Percentiles rank a stretch among this genome's conserved stretches.
Evolutionary conservation across 176 grass and related monocot species (phyloP).

Genomic region (Secale cereale): DNA sequence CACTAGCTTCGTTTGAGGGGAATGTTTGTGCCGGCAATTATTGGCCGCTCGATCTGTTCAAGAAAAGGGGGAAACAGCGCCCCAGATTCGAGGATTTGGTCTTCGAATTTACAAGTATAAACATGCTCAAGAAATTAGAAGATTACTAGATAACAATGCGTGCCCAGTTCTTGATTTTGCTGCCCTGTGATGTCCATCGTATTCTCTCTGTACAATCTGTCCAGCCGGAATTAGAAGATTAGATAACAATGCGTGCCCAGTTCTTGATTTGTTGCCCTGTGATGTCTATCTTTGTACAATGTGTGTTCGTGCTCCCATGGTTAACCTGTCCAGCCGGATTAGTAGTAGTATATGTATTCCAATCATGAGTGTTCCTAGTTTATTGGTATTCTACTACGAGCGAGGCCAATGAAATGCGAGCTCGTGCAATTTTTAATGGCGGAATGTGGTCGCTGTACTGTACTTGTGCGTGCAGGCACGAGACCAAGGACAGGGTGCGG

Average conservation of each 20-base stretch:
- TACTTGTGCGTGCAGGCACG: conserved; percentile 49
- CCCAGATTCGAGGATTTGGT: not conserved
- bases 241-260: too few relatives aligned
- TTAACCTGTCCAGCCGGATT: not conserved
- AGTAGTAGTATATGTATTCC: not conserved
- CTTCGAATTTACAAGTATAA: not conserved
- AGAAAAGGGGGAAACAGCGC: not conserved
- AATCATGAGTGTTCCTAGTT: not conserved
- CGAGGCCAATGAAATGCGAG: not conserved
- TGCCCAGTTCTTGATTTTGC: too few relatives aligned
- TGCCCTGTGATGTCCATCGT: too few relatives aligned
- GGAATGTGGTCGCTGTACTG: not conserved
- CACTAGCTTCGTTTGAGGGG: not conserved
- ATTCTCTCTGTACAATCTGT: too few relatives aligned
- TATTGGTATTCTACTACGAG: not conserved
- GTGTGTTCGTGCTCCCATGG: not conserved
- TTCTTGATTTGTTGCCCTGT: too few relatives aligned
- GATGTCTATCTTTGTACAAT: too few relatives aligned
- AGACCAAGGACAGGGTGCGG: conserved; percentile 64
- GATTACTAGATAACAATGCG: too few relatives aligned
- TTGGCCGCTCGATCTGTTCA: not conserved
- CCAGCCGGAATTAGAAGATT: too few relatives aligned
- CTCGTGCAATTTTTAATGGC: conserved; percentile 22
- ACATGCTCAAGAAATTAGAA: not conserved
- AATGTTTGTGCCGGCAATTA: conserved; percentile 17